Conservation (phyloP, 1,284 basidiomycete genomes). For the Peniophora sp. region DNA sequence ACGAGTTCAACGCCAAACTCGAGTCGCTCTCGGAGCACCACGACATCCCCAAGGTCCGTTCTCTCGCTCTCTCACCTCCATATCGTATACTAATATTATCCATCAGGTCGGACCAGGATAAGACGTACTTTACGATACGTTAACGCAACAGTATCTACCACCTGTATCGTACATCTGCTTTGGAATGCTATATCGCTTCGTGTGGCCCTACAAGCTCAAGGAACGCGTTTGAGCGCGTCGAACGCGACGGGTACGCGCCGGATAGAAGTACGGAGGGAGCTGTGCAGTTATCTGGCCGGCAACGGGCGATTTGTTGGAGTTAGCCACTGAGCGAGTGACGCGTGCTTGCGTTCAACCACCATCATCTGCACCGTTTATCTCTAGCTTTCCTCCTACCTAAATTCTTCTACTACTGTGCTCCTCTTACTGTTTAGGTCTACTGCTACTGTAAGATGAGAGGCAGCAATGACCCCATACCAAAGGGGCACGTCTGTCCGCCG, state of each 20-base stretch:
- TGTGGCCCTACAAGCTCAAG: too few species aligned
- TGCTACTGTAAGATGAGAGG: neutral
- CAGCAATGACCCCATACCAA: slow-evolving; percentile 28
- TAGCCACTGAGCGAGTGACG: too few species aligned
- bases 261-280: too few species aligned
- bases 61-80: slow-evolving; percentile 15
- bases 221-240: too few species aligned
- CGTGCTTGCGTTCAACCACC: too few species aligned
- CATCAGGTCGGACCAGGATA: slow-evolving; percentile 70
- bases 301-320: too few species aligned
- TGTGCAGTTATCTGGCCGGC: too few species aligned
- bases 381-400: slow-evolving; percentile 20
- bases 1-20: slow-evolving; percentile 85
- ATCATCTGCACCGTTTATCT: too few species aligned
- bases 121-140: slow-evolving; percentile 20
- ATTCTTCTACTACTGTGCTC: slow-evolving; percentile 9
- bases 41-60: slow-evolving; percentile 80
- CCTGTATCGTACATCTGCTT: too few species aligned
- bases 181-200: neutral
- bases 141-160: too few species aligned
- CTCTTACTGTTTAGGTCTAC: slow-evolving; percentile 11
- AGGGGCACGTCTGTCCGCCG: slow-evolving; percentile 67
- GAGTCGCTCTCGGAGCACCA: slow-evolving; percentile 89
- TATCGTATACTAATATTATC: slow-evolving; percentile 17
- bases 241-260: too few species aligned